phyloP scores from a whole-genome alignment of 257 asterid genomes.

The Paraleonurus japonicus region DNA sequence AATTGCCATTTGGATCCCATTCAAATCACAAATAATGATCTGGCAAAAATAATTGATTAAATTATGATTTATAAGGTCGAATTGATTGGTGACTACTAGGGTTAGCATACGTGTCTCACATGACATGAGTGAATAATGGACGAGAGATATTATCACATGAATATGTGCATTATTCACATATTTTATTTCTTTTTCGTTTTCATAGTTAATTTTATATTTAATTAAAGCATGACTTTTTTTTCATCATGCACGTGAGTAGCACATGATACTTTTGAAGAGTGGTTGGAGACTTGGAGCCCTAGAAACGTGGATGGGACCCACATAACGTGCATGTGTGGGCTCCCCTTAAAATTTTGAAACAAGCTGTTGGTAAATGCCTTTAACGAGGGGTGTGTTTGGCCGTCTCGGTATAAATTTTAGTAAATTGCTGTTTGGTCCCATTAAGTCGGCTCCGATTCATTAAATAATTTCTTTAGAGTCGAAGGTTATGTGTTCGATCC shows the following conservation, averaged over 20 bases:
- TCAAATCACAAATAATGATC: background rate
- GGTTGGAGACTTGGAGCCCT: constrained; percentile 19
- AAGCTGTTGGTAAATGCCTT: constrained; percentile 7
- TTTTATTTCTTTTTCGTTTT: constrained; percentile 3
- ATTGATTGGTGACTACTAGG: constrained; percentile 17
- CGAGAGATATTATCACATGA: constrained; percentile 19
- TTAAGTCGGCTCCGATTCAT: background rate
- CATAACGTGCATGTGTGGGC: constrained; percentile 29
- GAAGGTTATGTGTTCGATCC: no score
- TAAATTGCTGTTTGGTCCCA: background rate
- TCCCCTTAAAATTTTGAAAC: background rate
- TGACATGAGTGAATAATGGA: constrained; percentile 30
- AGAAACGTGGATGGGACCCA: constrained; percentile 27
- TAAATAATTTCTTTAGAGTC: background rate
- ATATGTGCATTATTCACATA: background rate
- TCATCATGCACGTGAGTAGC: constrained; percentile 39
- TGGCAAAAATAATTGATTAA: background rate
- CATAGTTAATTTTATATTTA: background rate
- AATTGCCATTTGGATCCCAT: background rate
- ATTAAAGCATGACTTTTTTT: constrained; percentile 15
- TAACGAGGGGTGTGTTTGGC: background rate
- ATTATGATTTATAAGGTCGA: background rate
- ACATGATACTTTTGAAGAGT: constrained; percentile 35
- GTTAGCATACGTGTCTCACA: constrained; percentile 27
- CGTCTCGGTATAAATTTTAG: background rate